A percentile compares a stretch with the other conserved stretches of the same genome.
Conservation (phyloP, 2,329 filamentous ascomycete species). For the Penicillium decumbens region DNA sequence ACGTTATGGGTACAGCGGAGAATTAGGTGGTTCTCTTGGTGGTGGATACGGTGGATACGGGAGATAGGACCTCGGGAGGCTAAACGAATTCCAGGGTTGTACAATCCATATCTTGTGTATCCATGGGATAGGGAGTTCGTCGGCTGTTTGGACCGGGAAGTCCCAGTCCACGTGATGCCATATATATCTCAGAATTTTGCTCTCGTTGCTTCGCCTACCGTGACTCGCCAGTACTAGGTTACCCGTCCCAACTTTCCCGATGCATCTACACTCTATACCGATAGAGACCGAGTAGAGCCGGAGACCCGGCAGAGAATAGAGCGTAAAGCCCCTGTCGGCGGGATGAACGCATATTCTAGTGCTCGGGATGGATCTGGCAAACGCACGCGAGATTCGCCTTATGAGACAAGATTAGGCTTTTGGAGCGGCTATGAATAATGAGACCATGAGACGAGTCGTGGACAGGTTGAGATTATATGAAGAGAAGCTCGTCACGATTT, state of each 20-base stretch:
- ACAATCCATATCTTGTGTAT: no score
- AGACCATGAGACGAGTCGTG: slow-evolving; percentile 21
- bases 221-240: slow-evolving; percentile 21
- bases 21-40: background rate
- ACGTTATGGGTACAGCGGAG: background rate
- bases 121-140: no score
- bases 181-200: slow-evolving; percentile 5
- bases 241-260: slow-evolving; percentile 20
- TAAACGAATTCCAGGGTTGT: no score
- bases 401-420: slow-evolving; percentile 18
- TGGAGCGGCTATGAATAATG: slow-evolving; percentile 21
- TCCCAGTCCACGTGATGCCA: no score
- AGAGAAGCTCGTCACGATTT: background rate
- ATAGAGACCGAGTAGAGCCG: background rate
- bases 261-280: slow-evolving; percentile 17
- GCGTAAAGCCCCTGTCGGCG: background rate
- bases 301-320: slow-evolving; percentile 2
- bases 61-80: background rate
- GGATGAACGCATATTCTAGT: slow-evolving; percentile 10
- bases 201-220: slow-evolving; percentile 1
- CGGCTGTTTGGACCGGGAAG: no score
- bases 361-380: slow-evolving; percentile 14
- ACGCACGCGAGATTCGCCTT: slow-evolving; percentile 12
- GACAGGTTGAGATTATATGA: slow-evolving; percentile 15
- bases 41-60: slow-evolving; percentile 5